Percentiles rank a stretch among this genome's conserved stretches.
These are phyloP conservation scores for Pontederia paniculata DNA, from an alignment of 176 grass and related monocot species.

Conservation along the genomic window DNA sequence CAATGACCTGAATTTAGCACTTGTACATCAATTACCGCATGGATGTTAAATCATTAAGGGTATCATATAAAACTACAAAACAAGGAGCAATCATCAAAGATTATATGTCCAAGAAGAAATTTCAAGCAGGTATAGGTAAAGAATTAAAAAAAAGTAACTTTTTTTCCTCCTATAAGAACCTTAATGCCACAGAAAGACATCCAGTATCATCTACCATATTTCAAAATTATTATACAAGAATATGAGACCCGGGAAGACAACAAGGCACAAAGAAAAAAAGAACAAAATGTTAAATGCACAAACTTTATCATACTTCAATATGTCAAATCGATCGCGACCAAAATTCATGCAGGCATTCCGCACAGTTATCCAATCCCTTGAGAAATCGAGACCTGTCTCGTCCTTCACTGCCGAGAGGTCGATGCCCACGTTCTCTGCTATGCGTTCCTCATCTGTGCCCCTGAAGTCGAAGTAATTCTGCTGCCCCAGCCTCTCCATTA, in stretches of 20 bases:
- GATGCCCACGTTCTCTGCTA: constrained; percentile 44
- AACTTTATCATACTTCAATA: constrained; percentile 46
- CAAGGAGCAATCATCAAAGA: no score
- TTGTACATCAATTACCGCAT: background rate
- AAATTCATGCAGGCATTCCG: constrained; percentile 92
- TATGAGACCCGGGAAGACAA: background rate
- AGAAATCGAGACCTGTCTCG: constrained; percentile 66
- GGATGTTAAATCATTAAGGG: no score
- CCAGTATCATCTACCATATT: background rate
- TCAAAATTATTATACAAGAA: background rate
- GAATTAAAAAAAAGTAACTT: no score
- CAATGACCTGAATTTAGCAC: constrained; percentile 41
- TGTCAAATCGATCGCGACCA: constrained; percentile 78
- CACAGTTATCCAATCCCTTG: constrained; percentile 70
- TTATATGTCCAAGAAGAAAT: no score
- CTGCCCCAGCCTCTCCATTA: constrained; percentile 75
- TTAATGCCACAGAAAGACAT: no score
- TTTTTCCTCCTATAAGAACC: no score
- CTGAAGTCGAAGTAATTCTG: constrained; percentile 72
- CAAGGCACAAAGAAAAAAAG: background rate
- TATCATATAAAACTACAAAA: no score
- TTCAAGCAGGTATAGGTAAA: no score
- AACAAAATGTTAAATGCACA: background rate
- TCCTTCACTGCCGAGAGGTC: constrained; percentile 46
- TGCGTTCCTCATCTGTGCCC: constrained; percentile 22